phyloP scores from a whole-genome alignment of 192 early-diverging fungal species.

The Phlyctochytrium planicorne region DNA sequence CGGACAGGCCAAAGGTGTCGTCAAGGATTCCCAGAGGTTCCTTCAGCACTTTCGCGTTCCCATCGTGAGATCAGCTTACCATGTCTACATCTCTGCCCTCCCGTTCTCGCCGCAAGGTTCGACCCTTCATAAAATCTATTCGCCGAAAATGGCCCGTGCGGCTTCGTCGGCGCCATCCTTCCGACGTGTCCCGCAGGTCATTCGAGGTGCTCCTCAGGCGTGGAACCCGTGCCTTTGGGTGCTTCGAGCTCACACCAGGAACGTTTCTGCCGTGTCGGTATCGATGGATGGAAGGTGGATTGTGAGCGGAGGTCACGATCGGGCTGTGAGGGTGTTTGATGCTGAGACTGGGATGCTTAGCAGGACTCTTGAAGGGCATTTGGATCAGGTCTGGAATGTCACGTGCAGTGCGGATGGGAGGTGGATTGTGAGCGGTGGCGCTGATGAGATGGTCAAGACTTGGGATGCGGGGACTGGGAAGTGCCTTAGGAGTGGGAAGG shows the following conservation, averaged over 20 bases:
- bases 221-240: neutral
- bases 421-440: slow-evolving; percentile 12
- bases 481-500: slow-evolving; percentile 12
- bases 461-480: slow-evolving; percentile 23
- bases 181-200: slow-evolving; percentile 23
- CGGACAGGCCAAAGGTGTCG: neutral
- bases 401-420: slow-evolving; percentile 11
- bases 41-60: slow-evolving; percentile 17
- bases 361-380: slow-evolving; percentile 16
- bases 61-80: slow-evolving; percentile 8
- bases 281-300: slow-evolving; percentile 4
- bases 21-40: slow-evolving; percentile 9
- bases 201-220: slow-evolving; percentile 7
- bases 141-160: slow-evolving; percentile 7
- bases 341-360: slow-evolving; percentile 18
- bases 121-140: slow-evolving; percentile 14
- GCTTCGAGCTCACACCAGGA: slow-evolving; percentile 3
- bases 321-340: slow-evolving; percentile 19
- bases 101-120: slow-evolving; percentile 15
- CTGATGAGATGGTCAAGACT: slow-evolving; percentile 18
- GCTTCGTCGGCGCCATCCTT: slow-evolving; percentile 21
- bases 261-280: slow-evolving; percentile 10
- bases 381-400: slow-evolving; percentile 24
- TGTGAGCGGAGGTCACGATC: slow-evolving; percentile 16
- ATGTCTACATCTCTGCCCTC: slow-evolving; percentile 25